These are phyloP conservation scores for Zasmidium citrigriseum DNA, from an alignment of 2,329 filamentous ascomycete species.

Conservation along the genomic window DNA sequence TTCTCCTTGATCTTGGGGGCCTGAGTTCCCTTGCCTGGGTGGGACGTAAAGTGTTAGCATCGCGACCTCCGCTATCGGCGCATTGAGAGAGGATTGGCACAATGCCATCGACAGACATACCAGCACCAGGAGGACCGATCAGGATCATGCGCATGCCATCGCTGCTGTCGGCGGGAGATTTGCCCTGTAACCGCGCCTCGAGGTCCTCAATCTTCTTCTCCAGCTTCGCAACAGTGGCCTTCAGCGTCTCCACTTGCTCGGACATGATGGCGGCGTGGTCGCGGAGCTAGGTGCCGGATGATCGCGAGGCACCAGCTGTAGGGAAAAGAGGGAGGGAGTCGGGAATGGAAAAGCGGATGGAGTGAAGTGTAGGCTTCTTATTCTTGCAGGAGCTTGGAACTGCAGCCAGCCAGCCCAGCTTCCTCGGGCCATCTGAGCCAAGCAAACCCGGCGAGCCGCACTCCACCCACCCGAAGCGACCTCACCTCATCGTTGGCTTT, in stretches of 20 bases:
- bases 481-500: background rate
- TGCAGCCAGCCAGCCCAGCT: no score
- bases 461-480: background rate
- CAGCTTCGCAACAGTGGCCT: slow-evolving; percentile 78
- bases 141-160: slow-evolving; percentile 87
- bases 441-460: background rate
- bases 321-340: background rate
- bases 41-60: slow-evolving; percentile 13
- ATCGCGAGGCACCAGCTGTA: slow-evolving; percentile 6
- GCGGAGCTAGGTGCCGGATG: slow-evolving; percentile 15
- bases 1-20: slow-evolving; percentile 97
- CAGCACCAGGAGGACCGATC: slow-evolving; percentile 95
- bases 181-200: slow-evolving; percentile 66
- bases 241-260: slow-evolving; percentile 53
- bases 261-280: slow-evolving; percentile 18
- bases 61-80: background rate
- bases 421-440: no score
- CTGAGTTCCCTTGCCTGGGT: slow-evolving; percentile 93
- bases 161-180: slow-evolving; percentile 41
- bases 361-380: no score
- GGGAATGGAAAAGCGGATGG: no score
- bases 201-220: slow-evolving; percentile 84
- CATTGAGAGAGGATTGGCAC: background rate
- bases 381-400: background rate
- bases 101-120: slow-evolving; percentile 57